Evolutionary conservation across 2,329 filamentous ascomycete genomes (phyloP).

Genomic region (Fusarium pininemorale): DNA sequence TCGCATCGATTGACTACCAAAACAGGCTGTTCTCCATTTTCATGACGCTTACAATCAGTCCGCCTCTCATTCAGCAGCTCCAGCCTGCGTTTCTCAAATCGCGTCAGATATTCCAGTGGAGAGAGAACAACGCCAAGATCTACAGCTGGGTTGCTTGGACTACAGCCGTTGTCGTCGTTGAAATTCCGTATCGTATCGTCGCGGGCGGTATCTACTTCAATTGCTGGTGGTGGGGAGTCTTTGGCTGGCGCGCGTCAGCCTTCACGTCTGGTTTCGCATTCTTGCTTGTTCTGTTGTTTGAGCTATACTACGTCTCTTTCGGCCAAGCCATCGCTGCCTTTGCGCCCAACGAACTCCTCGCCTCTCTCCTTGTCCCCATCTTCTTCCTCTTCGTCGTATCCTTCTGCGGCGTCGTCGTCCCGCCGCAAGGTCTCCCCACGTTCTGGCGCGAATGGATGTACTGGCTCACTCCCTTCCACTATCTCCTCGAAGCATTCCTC

Average conservation of each 20-base stretch:
- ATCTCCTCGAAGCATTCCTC: slow-evolving; percentile 71
- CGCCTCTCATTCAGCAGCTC: slow-evolving; percentile 79
- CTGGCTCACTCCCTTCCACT: slow-evolving; percentile 73
- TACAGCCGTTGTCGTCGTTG: slow-evolving; percentile 71
- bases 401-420: slow-evolving; percentile 77
- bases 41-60: slow-evolving; percentile 78
- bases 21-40: slow-evolving; percentile 79
- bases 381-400: slow-evolving; percentile 76
- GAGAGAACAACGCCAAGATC: slow-evolving; percentile 81
- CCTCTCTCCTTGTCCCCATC: slow-evolving; percentile 71
- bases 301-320: slow-evolving; percentile 71
- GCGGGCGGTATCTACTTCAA: slow-evolving; percentile 61
- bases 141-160: slow-evolving; percentile 80
- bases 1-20: slow-evolving; percentile 70
- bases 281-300: slow-evolving; percentile 72
- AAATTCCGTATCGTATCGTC: slow-evolving; percentile 75
- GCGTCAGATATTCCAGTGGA: slow-evolving; percentile 72
- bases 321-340: slow-evolving; percentile 75
- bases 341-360: slow-evolving; percentile 72
- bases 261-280: slow-evolving; percentile 71
- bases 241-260: slow-evolving; percentile 59
- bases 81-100: slow-evolving; percentile 76
- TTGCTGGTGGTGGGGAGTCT: slow-evolving; percentile 66
- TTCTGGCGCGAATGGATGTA: slow-evolving; percentile 76
- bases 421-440: slow-evolving; percentile 62